A percentile compares a stretch with the other conserved stretches of the same genome.
Evolutionary conservation across 129 eudicot genomes (phyloP).

Genomic region (Helichrysum umbraculigerum): DNA sequence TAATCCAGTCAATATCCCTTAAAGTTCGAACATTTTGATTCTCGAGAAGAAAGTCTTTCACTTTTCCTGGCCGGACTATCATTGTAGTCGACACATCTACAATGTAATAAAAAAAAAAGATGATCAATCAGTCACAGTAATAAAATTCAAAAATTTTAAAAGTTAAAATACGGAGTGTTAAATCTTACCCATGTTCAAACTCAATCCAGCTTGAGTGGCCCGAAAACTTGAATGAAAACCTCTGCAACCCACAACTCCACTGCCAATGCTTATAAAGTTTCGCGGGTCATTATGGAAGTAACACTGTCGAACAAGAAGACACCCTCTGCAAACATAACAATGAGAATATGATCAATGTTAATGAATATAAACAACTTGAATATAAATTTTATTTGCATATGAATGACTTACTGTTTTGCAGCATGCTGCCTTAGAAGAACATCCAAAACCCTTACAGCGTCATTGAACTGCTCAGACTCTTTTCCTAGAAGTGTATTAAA

Average conservation of each 20-base stretch:
- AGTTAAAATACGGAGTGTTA: not conserved
- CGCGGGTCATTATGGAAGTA: constrained; percentile 71
- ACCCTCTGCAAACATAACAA: constrained; percentile 55
- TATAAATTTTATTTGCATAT: not conserved
- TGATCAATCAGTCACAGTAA: not conserved
- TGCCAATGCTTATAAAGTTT: constrained; percentile 63
- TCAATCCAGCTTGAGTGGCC: constrained; percentile 78
- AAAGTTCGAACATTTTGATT: constrained; percentile 65
- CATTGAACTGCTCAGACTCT: constrained; percentile 73
- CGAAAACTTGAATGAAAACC: constrained; percentile 94
- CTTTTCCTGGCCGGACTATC: constrained; percentile 79
- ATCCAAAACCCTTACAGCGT: constrained; percentile 84
- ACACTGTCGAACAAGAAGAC: constrained; percentile 85
- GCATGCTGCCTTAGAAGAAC: constrained; percentile 91
- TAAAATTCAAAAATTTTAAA: not conserved
- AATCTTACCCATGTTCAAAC: constrained; percentile 67
- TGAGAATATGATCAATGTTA: not conserved
- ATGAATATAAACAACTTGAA: not conserved
- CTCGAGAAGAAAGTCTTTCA: constrained; percentile 63
- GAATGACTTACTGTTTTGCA: constrained; percentile 70
- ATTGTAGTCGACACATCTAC: constrained; percentile 77
- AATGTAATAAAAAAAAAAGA: not conserved
- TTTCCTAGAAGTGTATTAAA: constrained; percentile 71
- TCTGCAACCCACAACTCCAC: constrained; percentile 80
- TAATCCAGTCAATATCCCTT: constrained; percentile 64